Evolutionary conservation across 495 filamentous ascomycete species (phyloP).

Genomic region (Penicillium argentinense): DNA sequence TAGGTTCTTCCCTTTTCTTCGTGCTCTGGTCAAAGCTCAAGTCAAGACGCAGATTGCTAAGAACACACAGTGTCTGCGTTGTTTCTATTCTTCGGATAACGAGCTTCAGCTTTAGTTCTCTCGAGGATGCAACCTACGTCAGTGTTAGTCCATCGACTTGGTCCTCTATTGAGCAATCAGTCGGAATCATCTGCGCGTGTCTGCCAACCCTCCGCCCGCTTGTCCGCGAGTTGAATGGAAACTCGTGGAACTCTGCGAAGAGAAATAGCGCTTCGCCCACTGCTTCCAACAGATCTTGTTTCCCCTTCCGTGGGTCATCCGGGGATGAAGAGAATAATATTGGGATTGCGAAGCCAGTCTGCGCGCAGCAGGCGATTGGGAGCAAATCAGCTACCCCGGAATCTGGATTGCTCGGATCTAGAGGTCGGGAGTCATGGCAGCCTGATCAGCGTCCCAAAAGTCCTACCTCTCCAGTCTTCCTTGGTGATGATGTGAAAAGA

Average conservation of each 20-base stretch:
- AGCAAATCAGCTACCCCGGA: not conserved
- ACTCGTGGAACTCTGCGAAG: not conserved
- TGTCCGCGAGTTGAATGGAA: constrained; percentile 15
- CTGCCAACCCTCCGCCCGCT: constrained; percentile 43
- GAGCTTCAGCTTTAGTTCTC: constrained; percentile 7
- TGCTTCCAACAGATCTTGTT: not conserved
- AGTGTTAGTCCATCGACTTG: constrained; percentile 40
- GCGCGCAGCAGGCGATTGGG: not conserved
- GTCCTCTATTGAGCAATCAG: constrained; percentile 51
- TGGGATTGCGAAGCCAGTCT: not conserved
- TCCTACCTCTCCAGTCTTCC: no score
- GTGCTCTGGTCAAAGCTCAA: no score
- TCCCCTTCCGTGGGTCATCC: not conserved
- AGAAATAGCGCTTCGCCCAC: not conserved
- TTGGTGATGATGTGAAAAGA: not conserved
- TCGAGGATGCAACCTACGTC: constrained; percentile 17
- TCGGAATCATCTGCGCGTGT: constrained; percentile 51
- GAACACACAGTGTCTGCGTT: constrained; percentile 22
- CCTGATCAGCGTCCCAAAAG: not conserved
- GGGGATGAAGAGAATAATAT: constrained; percentile 11
- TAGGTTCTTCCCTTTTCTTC: constrained; percentile 14
- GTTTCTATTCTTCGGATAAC: constrained; percentile 22
- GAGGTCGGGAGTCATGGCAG: not conserved
- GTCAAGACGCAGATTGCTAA: no score
- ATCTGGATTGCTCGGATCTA: not conserved